Evolutionary conservation across 2,329 filamentous ascomycete species (phyloP), one percentile per base, ranked within the genome.

Genomic region (Hypoxylon sp.): DNA sequence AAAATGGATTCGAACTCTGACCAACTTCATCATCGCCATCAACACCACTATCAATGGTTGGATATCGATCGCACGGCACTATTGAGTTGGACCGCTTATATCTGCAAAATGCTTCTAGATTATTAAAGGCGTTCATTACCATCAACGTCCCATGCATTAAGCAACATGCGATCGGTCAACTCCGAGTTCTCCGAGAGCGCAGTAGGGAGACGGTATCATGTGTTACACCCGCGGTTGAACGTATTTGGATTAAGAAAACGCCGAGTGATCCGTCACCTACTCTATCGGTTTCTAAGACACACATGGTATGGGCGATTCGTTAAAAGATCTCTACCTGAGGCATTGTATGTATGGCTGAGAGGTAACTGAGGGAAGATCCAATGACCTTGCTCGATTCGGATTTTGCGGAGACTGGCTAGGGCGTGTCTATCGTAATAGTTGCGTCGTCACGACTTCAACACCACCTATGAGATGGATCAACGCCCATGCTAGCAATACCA

Each of bases 401-500:
- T 28, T 14, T 7, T 52, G 48, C 48, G 36, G 53, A 55, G 51
- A 51, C 19, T 23, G n/a, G 17, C 19, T 19, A 23, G 34, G 28
- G 28, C 46, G n/a, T 30, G 32, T 25, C 41, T 53, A 60, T 69
- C 56, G 63, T 56, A 61, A 69, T 62, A 30, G 32, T 67, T 67
- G 50, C 67, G 67, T 69, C 60, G 52, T 67, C 56, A 45, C 48
- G 25, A 57, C 64, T 50, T 62, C 52, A 65, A 58, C 46, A 63
- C 55, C 38, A 49, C 50, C 30, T 36, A 9, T n/a, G 21, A 43
- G 25, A 13, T 28, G 41, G 45, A 58, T n/a, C 36, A 60, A 41
- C 61, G 19, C 50, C 41, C 41, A 50, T 38, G 17, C n/a, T 45
- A 56, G 21, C 48, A 19, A 51, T 55, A 28, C 38, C 23, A 68